Conservation (phyloP, 768 basidiomycete genomes). For the Lyophyllum semitale region DNA sequence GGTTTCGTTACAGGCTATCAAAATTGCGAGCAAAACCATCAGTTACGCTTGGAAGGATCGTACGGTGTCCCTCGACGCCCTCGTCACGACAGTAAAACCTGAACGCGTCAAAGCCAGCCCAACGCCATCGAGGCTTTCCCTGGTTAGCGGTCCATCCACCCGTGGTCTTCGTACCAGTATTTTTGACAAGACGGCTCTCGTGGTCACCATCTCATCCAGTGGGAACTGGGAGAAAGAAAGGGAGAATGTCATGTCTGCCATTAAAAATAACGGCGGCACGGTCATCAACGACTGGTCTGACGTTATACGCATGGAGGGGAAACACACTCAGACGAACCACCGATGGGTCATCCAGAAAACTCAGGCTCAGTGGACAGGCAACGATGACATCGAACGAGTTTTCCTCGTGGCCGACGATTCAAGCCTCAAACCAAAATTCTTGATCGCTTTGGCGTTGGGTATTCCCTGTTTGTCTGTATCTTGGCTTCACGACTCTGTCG, state of each 20-base stretch:
- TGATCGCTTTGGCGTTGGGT: slow-evolving; percentile 82
- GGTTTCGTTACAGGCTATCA: slow-evolving; percentile 39
- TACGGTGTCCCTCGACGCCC: slow-evolving; percentile 36
- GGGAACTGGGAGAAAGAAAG: slow-evolving; percentile 42
- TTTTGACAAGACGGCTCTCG: slow-evolving; percentile 54
- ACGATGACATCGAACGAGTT: slow-evolving; percentile 48
- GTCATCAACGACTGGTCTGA: slow-evolving; percentile 65
- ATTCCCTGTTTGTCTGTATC: slow-evolving; percentile 74
- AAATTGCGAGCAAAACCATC: slow-evolving; percentile 54
- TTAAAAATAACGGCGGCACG: slow-evolving; percentile 53
- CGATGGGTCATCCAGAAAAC: slow-evolving; percentile 53
- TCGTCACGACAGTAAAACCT: slow-evolving; percentile 44
- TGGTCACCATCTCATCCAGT: slow-evolving; percentile 61
- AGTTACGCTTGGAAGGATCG: slow-evolving; percentile 57
- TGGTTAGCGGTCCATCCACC: slow-evolving; percentile 34
- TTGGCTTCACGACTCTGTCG: slow-evolving; percentile 51
- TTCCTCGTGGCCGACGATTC: slow-evolving; percentile 70
- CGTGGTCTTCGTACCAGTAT: slow-evolving; percentile 34
- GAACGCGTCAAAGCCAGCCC: slow-evolving; percentile 35
- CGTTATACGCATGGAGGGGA: slow-evolving; percentile 59
- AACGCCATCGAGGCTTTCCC: slow-evolving; percentile 51
- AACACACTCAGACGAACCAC: slow-evolving; percentile 39
- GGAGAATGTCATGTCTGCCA: slow-evolving; percentile 39
- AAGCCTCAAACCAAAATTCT: slow-evolving; percentile 75
- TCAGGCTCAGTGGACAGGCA: slow-evolving; percentile 49